Evolutionary conservation across 192 early-diverging fungal genomes (phyloP), one percentile per base, ranked within the genome.

Genomic region (Chytriomyces sp.): DNA sequence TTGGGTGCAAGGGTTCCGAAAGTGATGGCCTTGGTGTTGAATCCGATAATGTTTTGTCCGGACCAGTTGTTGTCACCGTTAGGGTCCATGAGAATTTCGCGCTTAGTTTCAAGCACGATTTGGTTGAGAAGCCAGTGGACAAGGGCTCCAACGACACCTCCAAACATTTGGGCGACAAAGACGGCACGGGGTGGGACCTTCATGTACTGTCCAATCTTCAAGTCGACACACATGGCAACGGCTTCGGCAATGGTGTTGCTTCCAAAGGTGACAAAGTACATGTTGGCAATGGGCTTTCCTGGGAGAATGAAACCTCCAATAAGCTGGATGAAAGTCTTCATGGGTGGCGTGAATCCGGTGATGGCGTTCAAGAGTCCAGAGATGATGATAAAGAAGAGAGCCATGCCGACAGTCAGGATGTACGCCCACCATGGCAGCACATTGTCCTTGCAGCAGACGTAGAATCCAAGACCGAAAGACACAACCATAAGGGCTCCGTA

Each of bases 1-100:
- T 86, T 88, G 44, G 76, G 80, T 26, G 49, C 69, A 11, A 71
- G 7, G 6, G 91, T 83, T 69, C 94, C 94, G 91, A 91, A 96
- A 47, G 94, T 91, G 11, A 94, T 85, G 11, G 91, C 92, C 0
- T 90, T 89, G 2, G 91, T 91, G 72, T 89, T 91, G 81, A 93
- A 93, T 9, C 83, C 84, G 60, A 85, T 78, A 53, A 85, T 79
- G 76, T 81, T 61, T 68, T 87, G 89, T 72, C 91, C 91, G 0
- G 89, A 89, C 79, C 90, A 93, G 5, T 91, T 90, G 16, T 88
- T 89, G 9, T 86, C 85, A 5, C 87, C 89, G 75, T 79, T 24
- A 28, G 50, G 23, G 60, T 67, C 57, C 26, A 47, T n/a, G 71
- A 63, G 71, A 24, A 79, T 35, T 16, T 71, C 69, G 28, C 61